Percentiles rank a stretch among this genome's conserved stretches.
Conservation (phyloP, 2,329 filamentous ascomycete species). For the Sodiomyces alkalinus region DNA sequence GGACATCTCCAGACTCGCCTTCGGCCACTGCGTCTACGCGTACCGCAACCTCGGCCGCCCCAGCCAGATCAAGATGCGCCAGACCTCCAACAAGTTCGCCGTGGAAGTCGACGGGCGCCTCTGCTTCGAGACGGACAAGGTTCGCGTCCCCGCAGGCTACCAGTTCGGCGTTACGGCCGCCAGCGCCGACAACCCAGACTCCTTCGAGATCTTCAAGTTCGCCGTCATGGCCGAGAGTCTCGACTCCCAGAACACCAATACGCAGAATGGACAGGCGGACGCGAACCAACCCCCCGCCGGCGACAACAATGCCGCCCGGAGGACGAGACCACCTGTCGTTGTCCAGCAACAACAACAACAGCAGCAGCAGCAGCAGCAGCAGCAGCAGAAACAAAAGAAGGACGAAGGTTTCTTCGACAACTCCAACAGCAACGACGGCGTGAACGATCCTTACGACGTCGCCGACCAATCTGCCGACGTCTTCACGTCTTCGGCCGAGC, state of each 20-base stretch:
- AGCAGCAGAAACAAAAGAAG: constrained; percentile 14
- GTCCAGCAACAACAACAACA: too few relatives aligned
- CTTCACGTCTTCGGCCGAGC: constrained; percentile 35
- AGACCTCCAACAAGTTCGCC: constrained; percentile 48
- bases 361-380: constrained; percentile 17
- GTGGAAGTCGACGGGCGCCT: constrained; percentile 66
- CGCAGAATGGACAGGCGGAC: constrained; percentile 6
- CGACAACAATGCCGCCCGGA: constrained; percentile 16
- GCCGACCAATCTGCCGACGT: constrained; percentile 31
- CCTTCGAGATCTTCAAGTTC: constrained; percentile 85
- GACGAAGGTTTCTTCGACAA: constrained; percentile 12
- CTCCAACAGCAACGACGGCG: constrained; percentile 10
- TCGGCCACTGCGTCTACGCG: constrained; percentile 79
- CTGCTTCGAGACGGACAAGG: constrained; percentile 74
- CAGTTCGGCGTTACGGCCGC: constrained; percentile 77
- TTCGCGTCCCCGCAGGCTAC: constrained; percentile 67
- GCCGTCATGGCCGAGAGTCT: constrained; percentile 47
- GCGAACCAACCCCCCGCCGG: constrained; percentile 6
- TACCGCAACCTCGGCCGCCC: constrained; percentile 87
- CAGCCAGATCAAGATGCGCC: constrained; percentile 60
- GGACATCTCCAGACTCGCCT: constrained; percentile 71
- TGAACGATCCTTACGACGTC: constrained; percentile 21
- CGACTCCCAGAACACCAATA: constrained; percentile 15
- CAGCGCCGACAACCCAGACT: constrained; percentile 82
- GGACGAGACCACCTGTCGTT: too few relatives aligned